Percentiles rank a stretch among this genome's conserved stretches.
Conservation (phyloP, 768 basidiomycete species). For the Udeniomyces megalosporus region DNA sequence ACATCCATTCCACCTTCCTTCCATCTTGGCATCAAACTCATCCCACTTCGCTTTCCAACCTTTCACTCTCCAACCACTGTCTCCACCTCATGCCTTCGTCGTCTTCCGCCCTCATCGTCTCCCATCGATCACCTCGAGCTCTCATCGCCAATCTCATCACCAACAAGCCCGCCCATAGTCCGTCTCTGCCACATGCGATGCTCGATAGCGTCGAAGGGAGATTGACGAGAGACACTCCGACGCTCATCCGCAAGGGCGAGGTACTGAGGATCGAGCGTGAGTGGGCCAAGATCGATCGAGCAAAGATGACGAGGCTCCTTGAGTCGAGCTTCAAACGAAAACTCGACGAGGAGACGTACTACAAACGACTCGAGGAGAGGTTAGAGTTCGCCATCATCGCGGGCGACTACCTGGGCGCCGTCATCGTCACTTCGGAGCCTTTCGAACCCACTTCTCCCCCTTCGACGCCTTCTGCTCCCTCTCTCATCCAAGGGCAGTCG, state of each 20-base stretch:
- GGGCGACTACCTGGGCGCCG: conserved; percentile 88
- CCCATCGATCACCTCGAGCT: conserved; percentile 85
- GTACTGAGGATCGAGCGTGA: conserved; percentile 64
- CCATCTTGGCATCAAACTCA: conserved; percentile 56
- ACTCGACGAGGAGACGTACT: conserved; percentile 60
- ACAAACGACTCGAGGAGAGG: conserved; percentile 50
- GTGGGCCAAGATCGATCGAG: conserved; percentile 50
- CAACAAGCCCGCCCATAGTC: conserved; percentile 90
- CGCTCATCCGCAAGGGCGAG: conserved; percentile 72
- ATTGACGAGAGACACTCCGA: conserved; percentile 82
- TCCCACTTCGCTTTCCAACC: conserved; percentile 72
- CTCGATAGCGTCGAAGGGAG: conserved; percentile 35
- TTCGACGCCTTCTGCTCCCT: conserved; percentile 32
- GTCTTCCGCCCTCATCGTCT: conserved; percentile 91
- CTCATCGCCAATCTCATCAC: conserved; percentile 95
- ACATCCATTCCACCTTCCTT: conserved; percentile 73
- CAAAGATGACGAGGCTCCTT: conserved; percentile 60
- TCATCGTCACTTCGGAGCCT: conserved; percentile 52
- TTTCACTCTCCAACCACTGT: conserved; percentile 69
- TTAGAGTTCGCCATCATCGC: conserved; percentile 88
- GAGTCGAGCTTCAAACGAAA: conserved; percentile 69
- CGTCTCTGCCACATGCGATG: conserved; percentile 83
- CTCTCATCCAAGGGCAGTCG: too few relatives aligned
- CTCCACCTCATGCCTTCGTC: conserved; percentile 80
- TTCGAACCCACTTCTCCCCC: background rate